Conservation (phyloP, 495 filamentous ascomycete species). For the Coniosporium apollinis region DNA sequence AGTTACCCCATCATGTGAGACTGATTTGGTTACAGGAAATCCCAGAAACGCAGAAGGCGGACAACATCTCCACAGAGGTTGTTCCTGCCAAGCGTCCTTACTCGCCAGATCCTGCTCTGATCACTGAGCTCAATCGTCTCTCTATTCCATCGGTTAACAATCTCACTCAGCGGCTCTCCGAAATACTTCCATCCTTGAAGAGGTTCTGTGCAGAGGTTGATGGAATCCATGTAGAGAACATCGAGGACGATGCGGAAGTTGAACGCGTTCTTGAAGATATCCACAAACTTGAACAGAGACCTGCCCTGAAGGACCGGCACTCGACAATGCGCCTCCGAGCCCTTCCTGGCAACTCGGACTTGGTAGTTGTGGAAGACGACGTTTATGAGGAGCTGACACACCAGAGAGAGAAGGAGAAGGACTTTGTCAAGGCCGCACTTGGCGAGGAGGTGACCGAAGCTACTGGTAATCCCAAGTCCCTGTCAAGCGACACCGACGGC, state of each 20-base stretch:
- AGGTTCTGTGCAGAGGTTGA: slow-evolving; percentile 5
- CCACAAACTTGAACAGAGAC: slow-evolving; percentile 14
- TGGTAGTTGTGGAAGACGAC: slow-evolving; percentile 12
- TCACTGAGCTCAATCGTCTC: slow-evolving; percentile 21
- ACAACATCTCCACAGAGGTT: background rate
- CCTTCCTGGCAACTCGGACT: slow-evolving; percentile 9
- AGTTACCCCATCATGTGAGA: too few species aligned
- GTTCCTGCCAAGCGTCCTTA: slow-evolving; percentile 9
- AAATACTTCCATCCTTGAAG: slow-evolving; percentile 18
- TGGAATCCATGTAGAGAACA: too few species aligned
- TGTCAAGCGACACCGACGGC: background rate
- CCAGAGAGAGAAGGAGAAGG: slow-evolving; percentile 6
- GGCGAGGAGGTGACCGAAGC: background rate
- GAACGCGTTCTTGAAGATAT: slow-evolving; percentile 15
- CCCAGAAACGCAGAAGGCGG: background rate
- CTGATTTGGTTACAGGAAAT: background rate
- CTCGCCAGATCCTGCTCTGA: slow-evolving; percentile 17
- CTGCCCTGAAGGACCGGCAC: too few species aligned
- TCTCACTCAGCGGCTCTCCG: slow-evolving; percentile 21
- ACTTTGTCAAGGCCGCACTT: background rate
- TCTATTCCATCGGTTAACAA: slow-evolving; percentile 21
- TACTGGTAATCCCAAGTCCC: background rate
- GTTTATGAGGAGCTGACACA: slow-evolving; percentile 11
- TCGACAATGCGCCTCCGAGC: slow-evolving; percentile 11
- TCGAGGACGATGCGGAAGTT: slow-evolving; percentile 11